Base-by-base conservation (phyloP, 202 grass and related monocot genomes). In the Saccharum hybrid region DNA sequence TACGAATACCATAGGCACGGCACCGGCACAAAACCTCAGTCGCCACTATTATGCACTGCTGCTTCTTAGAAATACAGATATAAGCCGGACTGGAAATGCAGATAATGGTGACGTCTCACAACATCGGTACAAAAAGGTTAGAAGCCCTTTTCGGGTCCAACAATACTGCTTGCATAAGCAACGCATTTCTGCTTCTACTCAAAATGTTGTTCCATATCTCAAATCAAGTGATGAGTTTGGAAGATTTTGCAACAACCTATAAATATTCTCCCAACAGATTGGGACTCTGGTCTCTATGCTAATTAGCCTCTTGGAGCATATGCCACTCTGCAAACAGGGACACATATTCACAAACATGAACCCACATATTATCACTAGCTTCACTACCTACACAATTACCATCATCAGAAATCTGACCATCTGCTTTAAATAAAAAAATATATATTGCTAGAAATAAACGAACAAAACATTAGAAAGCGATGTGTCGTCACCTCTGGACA, bases 221-320 rank as follows among this genome's bases (percentile, higher is more conserved):
- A 36, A 31, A 63, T 71, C 28, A 9, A 54, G 54, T n/a, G 8
- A 2, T n/a, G 28, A 66, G 19, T 43, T 10, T 41, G 26, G 52
- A 21, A 67, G 4, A 48, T 68, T 77, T 42, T 45, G 19, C 21
- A 77, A 84, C 8, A 63, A 65, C 74, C 73, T 83, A 90, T 37
- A 77, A 74, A 61, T 30, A 52, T 56, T 23, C 57, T 60, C 21
- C 76, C 76, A 84, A 8, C 61, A 69, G 19, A 71, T n/a, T 70
- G 51, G 62, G 52, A 69, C 74, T 86, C 77, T 43, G 71, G 61
- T 52, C 72, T 38, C 66, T 23, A 11, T 90, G 70, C 71, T 85
- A 83, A 91, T 68, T 75, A 85, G 66, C 70, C 46, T 51, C 76
- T 78, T 82, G 59, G 77, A 59, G 51, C 84, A 86, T 83, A 87